Evolutionary conservation across 306 rosid species (phyloP), one percentile per base, ranked within the genome.

Genomic region (Cucumis hystrix): DNA sequence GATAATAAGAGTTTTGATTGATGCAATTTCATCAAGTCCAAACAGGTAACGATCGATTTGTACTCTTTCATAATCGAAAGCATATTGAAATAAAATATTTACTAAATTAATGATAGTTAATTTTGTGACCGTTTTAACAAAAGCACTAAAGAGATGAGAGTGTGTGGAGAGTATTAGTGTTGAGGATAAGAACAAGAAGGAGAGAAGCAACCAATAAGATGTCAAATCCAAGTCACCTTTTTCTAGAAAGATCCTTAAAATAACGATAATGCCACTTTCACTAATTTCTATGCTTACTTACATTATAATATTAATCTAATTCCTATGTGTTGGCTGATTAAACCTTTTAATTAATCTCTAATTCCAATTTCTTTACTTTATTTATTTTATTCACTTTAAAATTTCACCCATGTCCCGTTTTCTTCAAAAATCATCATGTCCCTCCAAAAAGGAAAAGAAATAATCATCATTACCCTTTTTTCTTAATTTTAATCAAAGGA

Each of bases 241-340:
- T 88, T 86, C 93, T 83, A 87, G 87, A 87, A 88, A 77, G 49
- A 81, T 84, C 85, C 49, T 51, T 0, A 0, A 41, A 67, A 67
- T 67, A 4, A 67, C 74, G 2, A 40, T 10, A 16, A 41, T 67
- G 18, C 74, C 74, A 33, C 54, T n/a, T 15, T 10, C 28, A 8
- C 37, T 18, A 67, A 40, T 40, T n/a, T 41, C 17, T 20, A 69
- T 69, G 56, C 13, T 67, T 43, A 8, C 10, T 66, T 66, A 13
- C 6, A 16, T 33, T 16, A 8, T 17, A 58, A 58, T 66, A 66
- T 17, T 66, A 18, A 65, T 65, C 72, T 2, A 65, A 3, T 65
- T 35, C 4, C 12, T 39, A 65, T 12, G 39, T 25, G 20, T 9
- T 30, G 28, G 30, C 30, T 28, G 1, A 9, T 59, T 61, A 62